These are phyloP conservation scores for Flaveria floridana DNA, from an alignment of 140 eudicot species.

Conservation along the genomic window DNA sequence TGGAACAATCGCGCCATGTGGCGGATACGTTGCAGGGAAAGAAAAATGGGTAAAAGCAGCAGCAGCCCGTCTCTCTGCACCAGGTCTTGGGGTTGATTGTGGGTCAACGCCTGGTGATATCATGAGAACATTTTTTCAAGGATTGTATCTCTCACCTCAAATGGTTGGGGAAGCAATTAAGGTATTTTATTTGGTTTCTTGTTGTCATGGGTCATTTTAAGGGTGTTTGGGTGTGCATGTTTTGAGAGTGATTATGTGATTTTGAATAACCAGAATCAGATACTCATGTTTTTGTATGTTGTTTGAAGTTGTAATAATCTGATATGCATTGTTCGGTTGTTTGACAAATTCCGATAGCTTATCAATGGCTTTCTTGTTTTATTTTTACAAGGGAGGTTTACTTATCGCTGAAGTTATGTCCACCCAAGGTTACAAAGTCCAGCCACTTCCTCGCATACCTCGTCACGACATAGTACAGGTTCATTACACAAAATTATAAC, in stretches of 20 bases:
- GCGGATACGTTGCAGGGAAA: conserved; percentile 94
- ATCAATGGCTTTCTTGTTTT: neutral
- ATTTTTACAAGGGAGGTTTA: conserved; percentile 54
- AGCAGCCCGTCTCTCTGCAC: conserved; percentile 96
- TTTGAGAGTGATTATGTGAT: neutral
- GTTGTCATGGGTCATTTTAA: neutral
- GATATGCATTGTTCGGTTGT: neutral
- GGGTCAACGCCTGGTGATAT: conserved; percentile 98
- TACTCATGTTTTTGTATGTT: neutral
- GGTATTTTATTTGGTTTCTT: conserved; percentile 39
- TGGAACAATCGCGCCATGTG: conserved; percentile 97
- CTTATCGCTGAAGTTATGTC: conserved; percentile 94
- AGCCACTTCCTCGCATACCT: conserved; percentile 72
- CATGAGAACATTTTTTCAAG: conserved; percentile 86
- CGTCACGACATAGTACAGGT: conserved; percentile 97
- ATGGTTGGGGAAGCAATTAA: conserved; percentile 98
- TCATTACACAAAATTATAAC: neutral
- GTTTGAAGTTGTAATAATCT: neutral
- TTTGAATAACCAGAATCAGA: neutral
- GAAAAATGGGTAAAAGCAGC: conserved; percentile 89
- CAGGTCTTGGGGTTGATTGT: conserved; percentile 94
- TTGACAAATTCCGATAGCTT: neutral
- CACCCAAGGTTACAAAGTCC: conserved; percentile 75
- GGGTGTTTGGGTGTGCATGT: neutral
- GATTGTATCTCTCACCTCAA: conserved; percentile 93